A percentile compares a stretch with the other conserved stretches of the same genome.
phyloP scores from a whole-genome alignment of 1,139 yeast species.

The Pichia sp. region DNA sequence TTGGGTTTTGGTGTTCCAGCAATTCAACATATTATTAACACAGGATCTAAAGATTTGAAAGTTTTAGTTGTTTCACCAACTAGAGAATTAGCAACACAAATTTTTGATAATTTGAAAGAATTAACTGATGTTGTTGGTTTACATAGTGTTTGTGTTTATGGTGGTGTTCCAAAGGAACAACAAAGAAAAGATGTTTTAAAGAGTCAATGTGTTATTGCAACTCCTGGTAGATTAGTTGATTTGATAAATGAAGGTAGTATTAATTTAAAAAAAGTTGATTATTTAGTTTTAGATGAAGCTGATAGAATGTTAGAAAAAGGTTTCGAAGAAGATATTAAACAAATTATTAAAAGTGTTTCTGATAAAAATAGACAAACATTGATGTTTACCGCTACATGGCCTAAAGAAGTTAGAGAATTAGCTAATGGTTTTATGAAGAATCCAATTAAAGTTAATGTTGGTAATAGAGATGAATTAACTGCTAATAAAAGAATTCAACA shows the following conservation, averaged over 20 bases:
- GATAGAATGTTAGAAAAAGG: constrained; percentile 98
- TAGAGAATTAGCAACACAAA: constrained; percentile 93
- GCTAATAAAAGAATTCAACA: constrained; percentile 94
- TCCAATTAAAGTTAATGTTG: constrained; percentile 87
- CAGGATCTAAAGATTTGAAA: constrained; percentile 48
- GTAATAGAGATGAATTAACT: constrained; percentile 86
- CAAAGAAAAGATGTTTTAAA: constrained; percentile 65
- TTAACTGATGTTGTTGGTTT: constrained; percentile 59
- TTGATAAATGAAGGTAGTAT: constrained; percentile 84
- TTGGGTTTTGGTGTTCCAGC: constrained; percentile 98
- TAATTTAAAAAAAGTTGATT: constrained; percentile 60
- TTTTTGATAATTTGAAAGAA: constrained; percentile 71
- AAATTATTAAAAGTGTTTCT: constrained; percentile 57
- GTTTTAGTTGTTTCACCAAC: constrained; percentile 93
- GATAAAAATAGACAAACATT: constrained; percentile 62
- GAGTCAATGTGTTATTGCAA: constrained; percentile 78
- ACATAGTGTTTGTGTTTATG: constrained; percentile 82
- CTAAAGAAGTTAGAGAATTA: constrained; percentile 85
- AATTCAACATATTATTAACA: constrained; percentile 55
- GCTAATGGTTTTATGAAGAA: constrained; percentile 76
- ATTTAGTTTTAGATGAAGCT: constrained; percentile 91
- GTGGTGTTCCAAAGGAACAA: constrained; percentile 95
- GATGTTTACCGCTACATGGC: constrained; percentile 90
- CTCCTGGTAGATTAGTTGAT: constrained; percentile 95
- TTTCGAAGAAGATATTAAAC: constrained; percentile 91